Conservation (phyloP, 352 stramenopile species). For the Phytopythium sindhum region DNA sequence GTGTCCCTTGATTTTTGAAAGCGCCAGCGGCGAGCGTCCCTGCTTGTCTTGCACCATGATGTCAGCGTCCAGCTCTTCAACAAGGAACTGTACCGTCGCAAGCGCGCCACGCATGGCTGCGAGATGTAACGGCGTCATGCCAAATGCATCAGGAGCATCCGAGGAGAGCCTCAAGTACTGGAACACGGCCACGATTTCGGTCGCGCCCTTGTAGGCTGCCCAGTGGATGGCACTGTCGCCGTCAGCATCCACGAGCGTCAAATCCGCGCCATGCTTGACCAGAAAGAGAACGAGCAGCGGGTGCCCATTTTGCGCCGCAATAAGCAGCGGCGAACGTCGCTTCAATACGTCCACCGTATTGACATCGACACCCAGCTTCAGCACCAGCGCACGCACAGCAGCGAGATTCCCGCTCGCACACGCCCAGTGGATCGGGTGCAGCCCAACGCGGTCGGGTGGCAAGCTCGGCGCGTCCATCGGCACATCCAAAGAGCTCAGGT, state of each 20-base stretch:
- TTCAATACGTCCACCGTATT: constrained; percentile 75
- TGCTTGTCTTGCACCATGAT: constrained; percentile 46
- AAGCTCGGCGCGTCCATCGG: constrained; percentile 53
- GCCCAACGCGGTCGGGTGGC: constrained; percentile 39
- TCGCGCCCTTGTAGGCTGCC: constrained; percentile 83
- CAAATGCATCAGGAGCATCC: constrained; percentile 61
- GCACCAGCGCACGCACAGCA: constrained; percentile 54
- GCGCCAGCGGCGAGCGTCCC: constrained; percentile 49
- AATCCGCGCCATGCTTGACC: constrained; percentile 66
- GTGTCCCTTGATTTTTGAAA: constrained; percentile 60
- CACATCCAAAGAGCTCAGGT: constrained; percentile 38
- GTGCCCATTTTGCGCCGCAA: constrained; percentile 76
- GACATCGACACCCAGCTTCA: constrained; percentile 58
- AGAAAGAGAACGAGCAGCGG: constrained; percentile 74
- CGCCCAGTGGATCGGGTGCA: constrained; percentile 85
- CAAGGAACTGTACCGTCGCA: constrained; percentile 69
- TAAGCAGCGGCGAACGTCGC: constrained; percentile 65
- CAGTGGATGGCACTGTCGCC: constrained; percentile 82
- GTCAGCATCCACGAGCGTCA: constrained; percentile 60
- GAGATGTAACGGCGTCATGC: constrained; percentile 82
- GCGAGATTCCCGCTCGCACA: constrained; percentile 70
- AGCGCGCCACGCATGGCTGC: constrained; percentile 74
- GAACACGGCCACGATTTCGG: constrained; percentile 80
- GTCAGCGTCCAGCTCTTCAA: constrained; percentile 74
- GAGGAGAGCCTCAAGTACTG: constrained; percentile 73